phyloP scores from a whole-genome alignment of 1,284 basidiomycete species.

The Cutaneotrichosporon daszewskae region DNA sequence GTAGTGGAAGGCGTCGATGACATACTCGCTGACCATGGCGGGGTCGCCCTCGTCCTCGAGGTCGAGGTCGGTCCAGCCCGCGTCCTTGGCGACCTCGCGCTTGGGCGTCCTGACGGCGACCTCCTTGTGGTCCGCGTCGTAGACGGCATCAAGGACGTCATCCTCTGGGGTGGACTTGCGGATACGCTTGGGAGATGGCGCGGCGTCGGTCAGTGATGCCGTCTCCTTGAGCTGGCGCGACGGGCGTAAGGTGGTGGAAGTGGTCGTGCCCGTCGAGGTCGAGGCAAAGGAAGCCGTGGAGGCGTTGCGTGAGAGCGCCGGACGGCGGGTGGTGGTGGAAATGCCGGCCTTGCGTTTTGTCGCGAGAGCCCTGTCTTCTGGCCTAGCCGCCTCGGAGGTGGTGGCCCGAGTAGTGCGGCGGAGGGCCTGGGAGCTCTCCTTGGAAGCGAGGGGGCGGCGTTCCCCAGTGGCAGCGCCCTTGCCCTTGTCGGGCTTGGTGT shows the following conservation, averaged over 20 bases:
- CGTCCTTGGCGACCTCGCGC: slow-evolving; percentile 46
- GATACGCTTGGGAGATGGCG: slow-evolving; percentile 34
- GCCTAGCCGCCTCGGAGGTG: slow-evolving; percentile 6
- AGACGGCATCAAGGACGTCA: slow-evolving; percentile 27
- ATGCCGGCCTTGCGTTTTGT: slow-evolving; percentile 27
- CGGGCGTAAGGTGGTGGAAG: slow-evolving; percentile 3
- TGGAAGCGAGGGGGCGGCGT: slow-evolving; percentile 24
- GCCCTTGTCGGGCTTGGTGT: slow-evolving; percentile 14
- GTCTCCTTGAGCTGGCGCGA: slow-evolving; percentile 14
- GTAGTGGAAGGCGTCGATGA: slow-evolving; percentile 88
- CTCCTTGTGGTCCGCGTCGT: slow-evolving; percentile 36
- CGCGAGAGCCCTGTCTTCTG: slow-evolving; percentile 17
- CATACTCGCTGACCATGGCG: slow-evolving; percentile 95
- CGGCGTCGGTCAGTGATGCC: slow-evolving; percentile 20
- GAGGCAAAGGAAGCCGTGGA: slow-evolving; percentile 9
- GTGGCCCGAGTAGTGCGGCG: slow-evolving; percentile 7
- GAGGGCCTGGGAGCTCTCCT: slow-evolving; percentile 8
- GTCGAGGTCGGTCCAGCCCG: slow-evolving; percentile 77
- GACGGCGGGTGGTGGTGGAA: slow-evolving; percentile 10
- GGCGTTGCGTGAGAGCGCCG: slow-evolving; percentile 3
- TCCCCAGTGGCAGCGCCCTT: slow-evolving; percentile 15
- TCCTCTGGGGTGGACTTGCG: slow-evolving; percentile 34
- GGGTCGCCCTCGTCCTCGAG: slow-evolving; percentile 92
- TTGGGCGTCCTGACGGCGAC: slow-evolving; percentile 10
- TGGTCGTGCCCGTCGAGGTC: slow-evolving; percentile 10